A percentile compares a stretch with the other conserved stretches of the same genome.
Evolutionary conservation across 768 basidiomycete species (phyloP).

Genomic region (Hypholoma fasciculare): DNA sequence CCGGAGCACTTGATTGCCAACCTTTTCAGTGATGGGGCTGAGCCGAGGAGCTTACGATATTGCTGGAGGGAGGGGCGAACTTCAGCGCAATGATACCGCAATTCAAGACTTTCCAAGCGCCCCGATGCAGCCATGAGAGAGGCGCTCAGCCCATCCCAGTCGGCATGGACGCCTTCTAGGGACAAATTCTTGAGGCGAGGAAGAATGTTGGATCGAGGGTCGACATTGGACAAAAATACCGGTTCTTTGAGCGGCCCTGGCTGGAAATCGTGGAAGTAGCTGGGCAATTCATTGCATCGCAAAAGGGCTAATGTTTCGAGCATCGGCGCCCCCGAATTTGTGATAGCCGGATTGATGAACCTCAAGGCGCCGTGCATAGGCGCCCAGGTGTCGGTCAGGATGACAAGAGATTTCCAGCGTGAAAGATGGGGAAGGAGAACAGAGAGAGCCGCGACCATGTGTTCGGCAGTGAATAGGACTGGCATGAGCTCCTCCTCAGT

Average conservation of each 20-base stretch:
- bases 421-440: constrained; percentile 51
- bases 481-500: constrained; percentile 16
- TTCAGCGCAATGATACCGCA: constrained; percentile 52
- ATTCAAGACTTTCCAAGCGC: constrained; percentile 36
- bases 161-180: constrained; percentile 58
- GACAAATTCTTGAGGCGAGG: constrained; percentile 49
- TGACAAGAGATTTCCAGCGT: constrained; percentile 53
- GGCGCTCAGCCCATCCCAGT: constrained; percentile 46
- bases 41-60: constrained; percentile 42
- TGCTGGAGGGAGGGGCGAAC: constrained; percentile 52
- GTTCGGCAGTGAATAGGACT: constrained; percentile 38
- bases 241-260: constrained; percentile 37
- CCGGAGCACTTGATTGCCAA: constrained; percentile 54
- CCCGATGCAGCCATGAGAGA: constrained; percentile 22
- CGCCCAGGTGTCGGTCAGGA: constrained; percentile 58
- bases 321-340: constrained; percentile 34
- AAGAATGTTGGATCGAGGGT: constrained; percentile 23
- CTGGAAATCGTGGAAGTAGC: constrained; percentile 44
- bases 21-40: constrained; percentile 38
- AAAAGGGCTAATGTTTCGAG: constrained; percentile 56
- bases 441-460: constrained; percentile 46
- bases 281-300: constrained; percentile 59
- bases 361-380: constrained; percentile 55
- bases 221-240: constrained; percentile 30
- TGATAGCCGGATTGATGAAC: constrained; percentile 39